Evolutionary conservation across 768 basidiomycete species (phyloP).

Genomic region (Mycena latifolia): DNA sequence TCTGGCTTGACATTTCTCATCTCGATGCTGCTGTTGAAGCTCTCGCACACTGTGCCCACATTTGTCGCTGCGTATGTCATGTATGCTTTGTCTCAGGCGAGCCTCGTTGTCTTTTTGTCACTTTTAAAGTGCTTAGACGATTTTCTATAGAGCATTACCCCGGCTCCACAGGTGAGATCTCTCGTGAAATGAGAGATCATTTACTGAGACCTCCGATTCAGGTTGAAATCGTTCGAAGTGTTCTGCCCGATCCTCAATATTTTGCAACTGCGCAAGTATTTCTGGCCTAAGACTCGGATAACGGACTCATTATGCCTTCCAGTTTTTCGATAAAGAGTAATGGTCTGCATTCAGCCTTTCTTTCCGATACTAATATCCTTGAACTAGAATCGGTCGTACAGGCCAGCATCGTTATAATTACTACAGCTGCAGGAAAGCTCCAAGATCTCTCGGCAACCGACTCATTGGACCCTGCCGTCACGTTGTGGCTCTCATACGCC

Average conservation of each 20-base stretch:
- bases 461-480: slow-evolving; percentile 52
- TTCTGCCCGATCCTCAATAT: slow-evolving; percentile 56
- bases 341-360: background rate
- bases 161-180: background rate
- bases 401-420: slow-evolving; percentile 57
- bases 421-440: slow-evolving; percentile 54
- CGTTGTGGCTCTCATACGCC: slow-evolving; percentile 55
- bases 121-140: background rate
- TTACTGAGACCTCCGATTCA: slow-evolving; percentile 46
- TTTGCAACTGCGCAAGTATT: slow-evolving; percentile 52
- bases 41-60: slow-evolving; percentile 51
- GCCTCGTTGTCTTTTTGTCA: slow-evolving; percentile 20
- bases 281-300: slow-evolving; percentile 7
- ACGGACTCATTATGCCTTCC: background rate
- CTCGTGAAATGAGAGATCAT: background rate
- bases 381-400: slow-evolving; percentile 55
- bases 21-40: slow-evolving; percentile 55
- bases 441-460: slow-evolving; percentile 50
- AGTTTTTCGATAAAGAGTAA: slow-evolving; percentile 1
- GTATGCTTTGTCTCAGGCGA: slow-evolving; percentile 54
- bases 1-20: slow-evolving; percentile 54
- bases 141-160: background rate
- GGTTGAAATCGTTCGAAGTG: slow-evolving; percentile 53
- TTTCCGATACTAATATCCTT: background rate
- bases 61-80: slow-evolving; percentile 59